These are phyloP conservation scores for Elsinoe necatrix DNA, from an alignment of 2,329 filamentous ascomycete species.

Conservation along the genomic window DNA sequence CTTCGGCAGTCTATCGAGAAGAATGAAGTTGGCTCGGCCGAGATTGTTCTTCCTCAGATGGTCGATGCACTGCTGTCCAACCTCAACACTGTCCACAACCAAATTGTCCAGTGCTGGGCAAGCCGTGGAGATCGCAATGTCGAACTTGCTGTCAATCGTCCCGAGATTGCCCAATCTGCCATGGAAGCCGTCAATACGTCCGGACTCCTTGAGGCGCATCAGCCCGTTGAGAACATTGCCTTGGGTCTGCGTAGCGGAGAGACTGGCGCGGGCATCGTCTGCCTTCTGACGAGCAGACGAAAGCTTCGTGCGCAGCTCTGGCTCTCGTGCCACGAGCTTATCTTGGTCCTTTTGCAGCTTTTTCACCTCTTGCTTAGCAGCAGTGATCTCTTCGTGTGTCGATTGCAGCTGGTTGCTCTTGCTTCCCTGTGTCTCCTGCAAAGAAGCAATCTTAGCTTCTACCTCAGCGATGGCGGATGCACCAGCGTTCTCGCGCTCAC, in stretches of 20 bases:
- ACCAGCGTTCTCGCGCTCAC: constrained; percentile 81
- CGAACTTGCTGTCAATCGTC: constrained; percentile 86
- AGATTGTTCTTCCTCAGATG: constrained; percentile 96
- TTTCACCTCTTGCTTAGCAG: constrained; percentile 64
- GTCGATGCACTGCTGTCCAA: constrained; percentile 95
- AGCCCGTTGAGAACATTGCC: constrained; percentile 75
- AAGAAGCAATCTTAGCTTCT: constrained; percentile 64
- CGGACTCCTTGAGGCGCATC: constrained; percentile 92
- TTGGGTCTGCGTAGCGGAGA: constrained; percentile 83
- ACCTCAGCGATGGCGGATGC: constrained; percentile 76
- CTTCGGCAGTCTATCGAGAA: constrained; percentile 74
- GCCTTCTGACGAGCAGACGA: constrained; percentile 89
- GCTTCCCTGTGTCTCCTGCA: constrained; percentile 60
- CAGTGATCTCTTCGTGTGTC: constrained; percentile 62
- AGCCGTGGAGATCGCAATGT: constrained; percentile 96
- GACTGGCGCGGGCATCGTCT: constrained; percentile 84
- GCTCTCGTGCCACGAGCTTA: constrained; percentile 66
- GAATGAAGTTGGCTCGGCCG: constrained; percentile 93
- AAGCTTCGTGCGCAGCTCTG: constrained; percentile 71
- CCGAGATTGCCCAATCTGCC: constrained; percentile 90
- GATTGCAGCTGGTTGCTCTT: constrained; percentile 70
- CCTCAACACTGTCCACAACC: constrained; percentile 91
- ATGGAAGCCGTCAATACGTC: constrained; percentile 94
- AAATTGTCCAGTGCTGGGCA: constrained; percentile 89
- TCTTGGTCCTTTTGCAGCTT: constrained; percentile 65